A percentile compares a stretch with the other conserved stretches of the same genome.
phyloP scores from a whole-genome alignment of 2,329 filamentous ascomycete species.

The Aspergillus sp. region DNA sequence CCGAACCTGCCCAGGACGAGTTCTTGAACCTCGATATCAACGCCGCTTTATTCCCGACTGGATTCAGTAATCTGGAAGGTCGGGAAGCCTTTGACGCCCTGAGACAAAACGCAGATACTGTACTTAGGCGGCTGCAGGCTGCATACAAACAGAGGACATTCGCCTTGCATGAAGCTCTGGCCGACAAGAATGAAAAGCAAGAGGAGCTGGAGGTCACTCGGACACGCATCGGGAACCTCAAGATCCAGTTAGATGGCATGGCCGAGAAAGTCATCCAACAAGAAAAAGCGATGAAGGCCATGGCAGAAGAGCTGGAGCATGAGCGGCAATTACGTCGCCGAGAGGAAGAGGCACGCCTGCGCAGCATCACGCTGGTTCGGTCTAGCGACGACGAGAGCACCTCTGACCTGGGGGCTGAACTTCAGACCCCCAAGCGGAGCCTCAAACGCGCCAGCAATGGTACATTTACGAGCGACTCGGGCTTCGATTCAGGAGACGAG shows the following conservation, averaged over 20 bases:
- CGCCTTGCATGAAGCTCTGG: conserved; percentile 53
- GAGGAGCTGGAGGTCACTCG: conserved; percentile 64
- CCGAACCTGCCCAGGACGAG: conserved; percentile 52
- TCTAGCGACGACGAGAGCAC: conserved; percentile 35
- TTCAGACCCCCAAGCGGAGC: conserved; percentile 36
- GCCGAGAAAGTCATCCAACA: conserved; percentile 57
- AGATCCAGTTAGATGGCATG: conserved; percentile 63
- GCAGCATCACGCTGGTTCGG: conserved; percentile 34
- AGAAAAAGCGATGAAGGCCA: conserved; percentile 56
- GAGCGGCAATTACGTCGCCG: conserved; percentile 44
- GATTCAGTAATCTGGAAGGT: conserved; percentile 50
- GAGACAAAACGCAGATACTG: conserved; percentile 56
- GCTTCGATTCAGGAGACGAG: conserved; percentile 61
- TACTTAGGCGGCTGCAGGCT: conserved; percentile 56
- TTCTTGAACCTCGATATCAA: conserved; percentile 58
- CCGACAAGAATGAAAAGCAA: conserved; percentile 58
- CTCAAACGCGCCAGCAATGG: conserved; percentile 42
- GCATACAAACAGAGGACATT: conserved; percentile 57
- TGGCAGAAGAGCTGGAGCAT: conserved; percentile 51
- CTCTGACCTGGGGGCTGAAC: conserved; percentile 35
- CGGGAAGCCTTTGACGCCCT: conserved; percentile 60
- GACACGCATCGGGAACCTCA: conserved; percentile 58
- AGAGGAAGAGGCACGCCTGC: conserved; percentile 42
- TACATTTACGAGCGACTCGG: conserved; percentile 55
- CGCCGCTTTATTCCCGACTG: conserved; percentile 56